Conservation (phyloP, 768 basidiomycete species). For the Daedalea quercina region DNA sequence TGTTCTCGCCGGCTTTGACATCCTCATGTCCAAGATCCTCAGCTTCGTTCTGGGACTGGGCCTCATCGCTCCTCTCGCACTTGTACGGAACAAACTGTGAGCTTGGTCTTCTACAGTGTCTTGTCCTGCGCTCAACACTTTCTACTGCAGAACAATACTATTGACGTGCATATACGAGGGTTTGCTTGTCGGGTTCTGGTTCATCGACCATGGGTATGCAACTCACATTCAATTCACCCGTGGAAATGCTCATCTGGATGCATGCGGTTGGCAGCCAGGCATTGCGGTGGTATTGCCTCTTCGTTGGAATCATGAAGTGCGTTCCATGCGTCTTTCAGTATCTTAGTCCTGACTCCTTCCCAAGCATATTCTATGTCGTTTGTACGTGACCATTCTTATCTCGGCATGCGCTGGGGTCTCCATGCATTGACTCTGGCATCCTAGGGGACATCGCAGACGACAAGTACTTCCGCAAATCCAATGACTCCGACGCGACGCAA, state of each 20-base stretch:
- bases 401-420: neutral
- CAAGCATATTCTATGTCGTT: constrained; percentile 77
- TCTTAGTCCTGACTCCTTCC: constrained; percentile 3
- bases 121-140: neutral
- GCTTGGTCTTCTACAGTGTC: constrained; percentile 22
- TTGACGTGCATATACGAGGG: constrained; percentile 81
- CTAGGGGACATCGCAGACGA: constrained; percentile 93
- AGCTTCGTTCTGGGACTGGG: constrained; percentile 89
- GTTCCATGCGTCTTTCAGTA: constrained; percentile 17
- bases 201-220: constrained; percentile 83
- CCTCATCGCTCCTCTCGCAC: constrained; percentile 74
- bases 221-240: neutral
- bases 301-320: constrained; percentile 82
- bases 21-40: constrained; percentile 85
- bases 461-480: constrained; percentile 89
- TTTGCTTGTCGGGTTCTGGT: constrained; percentile 90
- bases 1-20: constrained; percentile 80
- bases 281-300: constrained; percentile 77
- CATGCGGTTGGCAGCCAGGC: constrained; percentile 72
- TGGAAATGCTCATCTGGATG: neutral
- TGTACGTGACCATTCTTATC: constrained; percentile 41
- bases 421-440: neutral
- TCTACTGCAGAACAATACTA: constrained; percentile 62
- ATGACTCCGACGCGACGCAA: constrained; percentile 91
- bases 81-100: constrained; percentile 88